Evolutionary conservation across 1,284 basidiomycete species (phyloP), one percentile per base, ranked within the genome.

Genomic region (Ceratobasidium papillatum): DNA sequence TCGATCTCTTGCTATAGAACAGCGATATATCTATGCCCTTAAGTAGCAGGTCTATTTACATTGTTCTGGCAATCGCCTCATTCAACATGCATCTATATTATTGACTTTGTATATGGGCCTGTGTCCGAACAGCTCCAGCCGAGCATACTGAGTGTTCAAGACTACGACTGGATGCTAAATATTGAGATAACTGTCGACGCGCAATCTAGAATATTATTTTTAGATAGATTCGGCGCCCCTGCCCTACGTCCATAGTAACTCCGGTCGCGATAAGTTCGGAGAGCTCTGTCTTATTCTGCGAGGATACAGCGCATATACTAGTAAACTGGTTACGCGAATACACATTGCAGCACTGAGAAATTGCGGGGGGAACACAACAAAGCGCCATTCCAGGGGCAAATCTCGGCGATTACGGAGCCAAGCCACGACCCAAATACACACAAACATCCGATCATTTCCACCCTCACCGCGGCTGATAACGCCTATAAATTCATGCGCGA

Each of bases 211-310:
- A n/a, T n/a, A n/a, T n/a, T n/a, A n/a, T n/a, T n/a, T n/a, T n/a
- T n/a, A n/a, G n/a, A n/a, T n/a, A n/a, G n/a, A n/a, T n/a, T n/a
- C n/a, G n/a, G n/a, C n/a, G n/a, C n/a, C n/a, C n/a, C n/a, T n/a
- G n/a, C n/a, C n/a, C n/a, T n/a, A n/a, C n/a, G n/a, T n/a, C 38
- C 38, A 41, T 14, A 14, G 14, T 11, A 47, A 11, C 45, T 47
- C 45, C 45, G 45, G n/a, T 34, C 63, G 63, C 63, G 3, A 17
- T 34, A 65, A 65, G 22, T 17, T 65, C 63, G 63, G 63, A 51
- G 47, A 7, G 14, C 45, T 5, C 27, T 30, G n/a, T 11, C 14
- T 34, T 45, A 51, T 65, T 22, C 30, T 32, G 63, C 63, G 63
- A 65, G 7, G 34, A 51, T 51, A 49, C 43, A 30, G 63, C 63